phyloP scores from a whole-genome alignment of 2,329 filamentous ascomycete species.

The Penicillium polonicum region DNA sequence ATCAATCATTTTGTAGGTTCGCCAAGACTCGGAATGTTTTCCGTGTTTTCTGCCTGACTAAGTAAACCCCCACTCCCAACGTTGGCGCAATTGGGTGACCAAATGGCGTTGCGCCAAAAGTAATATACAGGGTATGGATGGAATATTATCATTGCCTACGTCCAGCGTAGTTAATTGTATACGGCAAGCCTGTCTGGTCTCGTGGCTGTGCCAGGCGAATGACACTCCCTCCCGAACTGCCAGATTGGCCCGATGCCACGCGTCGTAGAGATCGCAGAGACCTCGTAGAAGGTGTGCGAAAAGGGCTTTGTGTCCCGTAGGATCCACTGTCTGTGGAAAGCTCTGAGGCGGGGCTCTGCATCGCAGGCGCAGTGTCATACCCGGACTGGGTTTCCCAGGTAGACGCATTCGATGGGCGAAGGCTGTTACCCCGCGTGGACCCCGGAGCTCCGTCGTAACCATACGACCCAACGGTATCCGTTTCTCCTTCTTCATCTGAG shows the following conservation, averaged over 20 bases:
- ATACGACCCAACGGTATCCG: constrained; percentile 34
- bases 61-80: constrained; percentile 15
- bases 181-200: constrained; percentile 34
- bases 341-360: constrained; percentile 22
- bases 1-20: constrained; percentile 32
- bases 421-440: constrained; percentile 27
- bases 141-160: constrained; percentile 10
- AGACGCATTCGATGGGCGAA: constrained; percentile 29
- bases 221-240: constrained; percentile 40
- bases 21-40: constrained; percentile 25
- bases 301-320: constrained; percentile 8
- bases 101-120: constrained; percentile 9
- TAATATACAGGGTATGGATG: constrained; percentile 16
- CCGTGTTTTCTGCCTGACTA: constrained; percentile 23
- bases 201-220: constrained; percentile 37
- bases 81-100: constrained; percentile 15
- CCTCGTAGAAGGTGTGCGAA: constrained; percentile 36
- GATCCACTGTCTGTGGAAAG: constrained; percentile 19
- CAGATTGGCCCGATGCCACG: constrained; percentile 34
- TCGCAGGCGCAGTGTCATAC: constrained; percentile 28
- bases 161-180: constrained; percentile 31
- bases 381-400: constrained; percentile 33
- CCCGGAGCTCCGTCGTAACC: constrained; percentile 23
- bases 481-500: constrained; percentile 42
- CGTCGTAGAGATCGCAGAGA: constrained; percentile 39